A percentile compares a stretch with the other conserved stretches of the same genome.
These are phyloP conservation scores for Diaporthe australafricana DNA, from an alignment of 2,329 filamentous ascomycete species.

Conservation along the genomic window DNA sequence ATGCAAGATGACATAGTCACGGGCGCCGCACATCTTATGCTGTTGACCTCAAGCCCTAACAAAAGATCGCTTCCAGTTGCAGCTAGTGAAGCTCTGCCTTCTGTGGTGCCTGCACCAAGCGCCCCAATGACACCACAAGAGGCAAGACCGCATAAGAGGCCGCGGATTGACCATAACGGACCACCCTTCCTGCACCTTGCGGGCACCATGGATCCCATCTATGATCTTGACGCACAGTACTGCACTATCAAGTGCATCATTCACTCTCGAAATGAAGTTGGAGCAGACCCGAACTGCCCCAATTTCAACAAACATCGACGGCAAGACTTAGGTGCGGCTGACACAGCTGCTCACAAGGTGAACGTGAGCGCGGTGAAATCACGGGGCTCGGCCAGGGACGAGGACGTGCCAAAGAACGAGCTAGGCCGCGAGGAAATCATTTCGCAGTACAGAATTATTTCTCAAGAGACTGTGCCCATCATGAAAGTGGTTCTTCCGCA, in stretches of 20 bases:
- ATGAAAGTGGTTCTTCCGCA: background rate
- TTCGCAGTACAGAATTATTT: background rate
- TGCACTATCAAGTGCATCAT: background rate
- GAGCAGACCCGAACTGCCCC: background rate
- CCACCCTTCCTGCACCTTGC: background rate
- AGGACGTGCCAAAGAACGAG: background rate
- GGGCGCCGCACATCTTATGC: background rate
- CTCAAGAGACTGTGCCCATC: background rate
- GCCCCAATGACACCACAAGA: background rate
- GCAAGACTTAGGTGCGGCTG: background rate
- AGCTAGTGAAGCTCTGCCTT: background rate
- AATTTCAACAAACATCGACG: background rate
- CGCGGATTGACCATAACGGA: background rate
- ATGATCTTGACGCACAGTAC: no score
- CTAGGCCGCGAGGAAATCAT: background rate
- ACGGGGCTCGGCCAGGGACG: background rate
- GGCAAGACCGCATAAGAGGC: background rate
- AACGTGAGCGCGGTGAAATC: background rate
- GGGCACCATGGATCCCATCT: rapidly evolving
- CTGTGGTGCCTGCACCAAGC: background rate
- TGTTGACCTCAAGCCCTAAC: background rate
- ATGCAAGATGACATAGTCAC: background rate
- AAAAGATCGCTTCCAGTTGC: background rate
- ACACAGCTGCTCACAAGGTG: background rate
- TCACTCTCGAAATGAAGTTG: background rate